Base-by-base conservation (phyloP, 495 filamentous ascomycete genomes). In the Chaetomium cochliodes region DNA sequence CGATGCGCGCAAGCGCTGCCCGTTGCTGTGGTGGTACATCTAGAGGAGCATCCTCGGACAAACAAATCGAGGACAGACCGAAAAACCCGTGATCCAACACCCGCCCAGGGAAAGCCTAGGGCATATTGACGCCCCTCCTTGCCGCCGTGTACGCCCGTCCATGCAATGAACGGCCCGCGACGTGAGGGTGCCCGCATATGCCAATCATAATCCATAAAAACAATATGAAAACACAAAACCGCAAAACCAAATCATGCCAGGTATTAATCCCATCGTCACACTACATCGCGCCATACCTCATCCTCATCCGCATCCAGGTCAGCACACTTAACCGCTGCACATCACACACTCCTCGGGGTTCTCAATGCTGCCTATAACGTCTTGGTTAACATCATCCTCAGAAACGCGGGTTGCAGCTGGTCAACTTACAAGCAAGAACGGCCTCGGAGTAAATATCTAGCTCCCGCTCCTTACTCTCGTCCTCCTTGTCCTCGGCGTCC, bases 401-500 rank as follows among this genome's bases (percentile, higher is more conserved):
- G 12, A 33, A 8, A 39, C 33, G 33, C 5, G 9, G 57, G 33
- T 26, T 7, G 9, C 18, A 6, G 9, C 6, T 50, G 59, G 25
- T 11, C 26, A 13, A 76, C 83, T 82, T 90, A 88, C 94, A 98
- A 74, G 87, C 84, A 75, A 98, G 81, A 28, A 92, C 93, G 61
- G 90, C 89, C 69, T 97, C 89, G 4, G 92, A 91, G 77, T 94
- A 98, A 69, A 98, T 98, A 76, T 97, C 92, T 26, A 82, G 82
- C 73, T 97, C 92, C 7, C 90, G 83, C 62, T 85, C 85, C 61
- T 84, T 79, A 74, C 84, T 92, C 65, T 85, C 81, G 0, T 84
- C 83, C 53, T 87, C 82, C 23, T 81, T 81, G 68, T 92, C 89
- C 65, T 82, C 80, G 50, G 59, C 65, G 44, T 77, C 77, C 77